Evolutionary conservation across 2,329 filamentous ascomycete genomes (phyloP).

Genomic region (Whalleya microplaca): DNA sequence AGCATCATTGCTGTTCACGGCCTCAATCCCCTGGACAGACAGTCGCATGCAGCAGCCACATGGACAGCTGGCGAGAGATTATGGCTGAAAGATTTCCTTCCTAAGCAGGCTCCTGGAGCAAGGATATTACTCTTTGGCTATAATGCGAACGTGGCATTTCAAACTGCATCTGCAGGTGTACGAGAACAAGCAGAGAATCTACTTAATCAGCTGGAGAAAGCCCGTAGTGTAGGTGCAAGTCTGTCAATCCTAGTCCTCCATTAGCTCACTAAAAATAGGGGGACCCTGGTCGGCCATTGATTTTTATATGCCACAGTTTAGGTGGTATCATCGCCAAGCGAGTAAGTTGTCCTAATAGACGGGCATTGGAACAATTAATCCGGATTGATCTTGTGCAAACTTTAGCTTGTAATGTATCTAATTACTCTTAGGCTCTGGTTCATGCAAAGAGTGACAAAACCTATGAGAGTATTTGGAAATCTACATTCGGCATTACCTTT

Average conservation of each 20-base stretch:
- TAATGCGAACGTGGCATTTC: slow-evolving; percentile 18
- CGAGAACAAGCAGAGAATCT: slow-evolving; percentile 21
- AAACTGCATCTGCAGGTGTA: slow-evolving; percentile 7
- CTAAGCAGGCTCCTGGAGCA: slow-evolving; percentile 1
- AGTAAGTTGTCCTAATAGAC: not conserved
- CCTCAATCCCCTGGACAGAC: slow-evolving; percentile 13
- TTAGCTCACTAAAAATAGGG: slow-evolving; percentile 1
- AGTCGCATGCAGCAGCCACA: slow-evolving; percentile 14
- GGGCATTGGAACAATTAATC: too few species aligned
- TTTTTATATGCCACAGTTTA: slow-evolving; percentile 23
- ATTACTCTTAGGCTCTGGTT: slow-evolving; percentile 11
- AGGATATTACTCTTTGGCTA: slow-evolving; percentile 20
- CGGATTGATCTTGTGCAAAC: not conserved
- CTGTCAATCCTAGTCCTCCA: not conserved
- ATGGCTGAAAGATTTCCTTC: slow-evolving; percentile 22
- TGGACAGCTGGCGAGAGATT: slow-evolving; percentile 12
- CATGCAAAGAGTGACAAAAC: slow-evolving; percentile 10
- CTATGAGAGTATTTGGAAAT: slow-evolving; percentile 4
- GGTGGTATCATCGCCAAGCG: slow-evolving; percentile 17
- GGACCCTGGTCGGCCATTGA: slow-evolving; percentile 12
- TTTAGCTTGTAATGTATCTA: not conserved
- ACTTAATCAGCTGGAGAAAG: slow-evolving; percentile 3
- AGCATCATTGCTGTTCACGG: slow-evolving; percentile 25
- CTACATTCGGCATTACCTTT: slow-evolving; percentile 17
- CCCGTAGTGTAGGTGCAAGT: slow-evolving; percentile 1